A percentile compares a stretch with the other conserved stretches of the same genome.
Conservation (phyloP, 176 grass and related monocot genomes). For the Rhynchospora breviuscula region DNA sequence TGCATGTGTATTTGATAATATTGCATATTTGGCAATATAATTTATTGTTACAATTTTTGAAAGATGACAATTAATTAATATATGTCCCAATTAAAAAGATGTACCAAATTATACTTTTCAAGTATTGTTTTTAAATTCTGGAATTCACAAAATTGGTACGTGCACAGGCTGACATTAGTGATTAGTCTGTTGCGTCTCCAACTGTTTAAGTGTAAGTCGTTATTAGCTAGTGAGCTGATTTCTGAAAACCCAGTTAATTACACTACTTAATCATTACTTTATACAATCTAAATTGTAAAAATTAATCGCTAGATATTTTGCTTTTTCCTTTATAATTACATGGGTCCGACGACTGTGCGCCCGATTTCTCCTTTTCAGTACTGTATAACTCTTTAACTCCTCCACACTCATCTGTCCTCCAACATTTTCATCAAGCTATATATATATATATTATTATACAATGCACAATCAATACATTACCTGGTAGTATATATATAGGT, state of each 20-base stretch:
- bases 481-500: background rate
- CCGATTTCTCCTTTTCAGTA: background rate
- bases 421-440: background rate
- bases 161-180: background rate
- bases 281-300: background rate
- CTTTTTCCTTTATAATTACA: background rate
- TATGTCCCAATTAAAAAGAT: background rate
- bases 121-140: background rate
- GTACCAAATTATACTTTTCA: background rate
- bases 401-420: background rate
- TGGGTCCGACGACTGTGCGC: background rate
- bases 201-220: background rate
- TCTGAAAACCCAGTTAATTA: background rate
- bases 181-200: background rate
- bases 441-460: background rate
- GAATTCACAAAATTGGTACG: background rate
- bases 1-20: too few relatives aligned
- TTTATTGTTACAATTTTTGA: background rate
- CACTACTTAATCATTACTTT: background rate
- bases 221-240: background rate
- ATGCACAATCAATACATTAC: background rate
- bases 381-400: background rate
- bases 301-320: background rate
- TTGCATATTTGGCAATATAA: too few relatives aligned
- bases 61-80: background rate